A percentile compares a stretch with the other conserved stretches of the same genome.
phyloP scores from a whole-genome alignment of 352 stramenopile species.

The Phytopythium aichiense region DNA sequence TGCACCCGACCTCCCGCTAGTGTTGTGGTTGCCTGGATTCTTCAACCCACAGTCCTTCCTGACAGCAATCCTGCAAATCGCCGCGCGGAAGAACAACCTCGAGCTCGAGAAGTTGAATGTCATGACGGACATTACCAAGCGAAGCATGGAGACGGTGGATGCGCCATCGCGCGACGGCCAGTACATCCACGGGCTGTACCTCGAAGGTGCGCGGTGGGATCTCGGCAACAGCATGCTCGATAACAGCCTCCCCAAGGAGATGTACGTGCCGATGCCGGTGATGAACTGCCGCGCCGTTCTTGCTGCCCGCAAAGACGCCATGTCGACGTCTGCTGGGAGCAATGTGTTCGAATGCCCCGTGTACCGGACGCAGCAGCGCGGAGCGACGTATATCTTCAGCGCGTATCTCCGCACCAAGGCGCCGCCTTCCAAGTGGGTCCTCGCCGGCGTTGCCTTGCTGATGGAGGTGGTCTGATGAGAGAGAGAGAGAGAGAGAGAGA shows the following conservation, averaged over 20 bases:
- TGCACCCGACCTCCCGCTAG: constrained; percentile 70
- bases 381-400: constrained; percentile 87
- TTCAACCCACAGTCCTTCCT: constrained; percentile 88
- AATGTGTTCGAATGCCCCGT: constrained; percentile 85
- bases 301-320: constrained; percentile 31
- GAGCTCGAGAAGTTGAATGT: constrained; percentile 81
- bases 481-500: background rate
- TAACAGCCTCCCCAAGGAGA: constrained; percentile 81
- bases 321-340: constrained; percentile 9
- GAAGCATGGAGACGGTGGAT: constrained; percentile 72
- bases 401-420: constrained; percentile 86
- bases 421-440: constrained; percentile 85
- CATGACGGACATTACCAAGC: constrained; percentile 87
- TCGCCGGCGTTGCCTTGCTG: constrained; percentile 87
- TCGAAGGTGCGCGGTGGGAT: constrained; percentile 91
- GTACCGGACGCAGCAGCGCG: constrained; percentile 90
- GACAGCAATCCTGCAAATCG: constrained; percentile 74
- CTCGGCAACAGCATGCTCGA: constrained; percentile 77
- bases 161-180: constrained; percentile 86
- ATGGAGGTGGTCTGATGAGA: constrained; percentile 78
- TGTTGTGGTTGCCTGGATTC: constrained; percentile 80
- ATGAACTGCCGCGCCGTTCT: constrained; percentile 85
- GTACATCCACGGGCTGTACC: constrained; percentile 85
- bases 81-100: constrained; percentile 67
- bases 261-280: constrained; percentile 90